Percentiles rank a stretch among this genome's conserved stretches.
phyloP scores from a whole-genome alignment of 176 grass and related monocot species.

The Musa itinerans region DNA sequence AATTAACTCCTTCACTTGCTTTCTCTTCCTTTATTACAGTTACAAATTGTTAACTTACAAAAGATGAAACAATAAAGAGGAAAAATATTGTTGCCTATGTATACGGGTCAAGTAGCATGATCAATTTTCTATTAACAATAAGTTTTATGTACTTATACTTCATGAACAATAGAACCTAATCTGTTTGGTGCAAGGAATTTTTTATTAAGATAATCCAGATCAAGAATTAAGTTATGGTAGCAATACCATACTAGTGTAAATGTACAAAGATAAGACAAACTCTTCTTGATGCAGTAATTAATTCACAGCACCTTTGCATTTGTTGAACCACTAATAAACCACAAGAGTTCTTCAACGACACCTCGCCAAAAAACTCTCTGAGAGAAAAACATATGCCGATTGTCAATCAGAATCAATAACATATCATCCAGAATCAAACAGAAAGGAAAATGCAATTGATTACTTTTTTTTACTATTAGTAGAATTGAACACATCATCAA shows the following conservation, averaged over 20 bases:
- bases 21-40: too few relatives aligned
- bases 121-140: too few relatives aligned
- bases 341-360: conserved; percentile 79
- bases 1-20: too few relatives aligned
- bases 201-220: too few relatives aligned
- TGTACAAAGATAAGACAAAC: background rate
- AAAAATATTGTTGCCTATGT: too few relatives aligned
- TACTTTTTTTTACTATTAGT: background rate
- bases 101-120: too few relatives aligned
- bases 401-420: background rate
- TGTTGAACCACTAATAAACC: conserved; percentile 90
- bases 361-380: conserved; percentile 86
- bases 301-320: conserved; percentile 49
- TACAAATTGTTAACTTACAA: too few relatives aligned
- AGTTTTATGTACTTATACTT: too few relatives aligned
- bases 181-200: too few relatives aligned
- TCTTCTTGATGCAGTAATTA: conserved; percentile 12
- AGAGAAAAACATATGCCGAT: conserved; percentile 6
- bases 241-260: conserved; percentile 3
- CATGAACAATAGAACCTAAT: too few relatives aligned
- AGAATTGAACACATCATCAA: background rate
- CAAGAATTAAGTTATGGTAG: too few relatives aligned
- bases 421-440: background rate
- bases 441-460: background rate
- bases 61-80: too few relatives aligned